These are phyloP conservation scores for Phyllosticta citrichinensis DNA, from an alignment of 2,329 filamentous ascomycete species.

Conservation along the genomic window DNA sequence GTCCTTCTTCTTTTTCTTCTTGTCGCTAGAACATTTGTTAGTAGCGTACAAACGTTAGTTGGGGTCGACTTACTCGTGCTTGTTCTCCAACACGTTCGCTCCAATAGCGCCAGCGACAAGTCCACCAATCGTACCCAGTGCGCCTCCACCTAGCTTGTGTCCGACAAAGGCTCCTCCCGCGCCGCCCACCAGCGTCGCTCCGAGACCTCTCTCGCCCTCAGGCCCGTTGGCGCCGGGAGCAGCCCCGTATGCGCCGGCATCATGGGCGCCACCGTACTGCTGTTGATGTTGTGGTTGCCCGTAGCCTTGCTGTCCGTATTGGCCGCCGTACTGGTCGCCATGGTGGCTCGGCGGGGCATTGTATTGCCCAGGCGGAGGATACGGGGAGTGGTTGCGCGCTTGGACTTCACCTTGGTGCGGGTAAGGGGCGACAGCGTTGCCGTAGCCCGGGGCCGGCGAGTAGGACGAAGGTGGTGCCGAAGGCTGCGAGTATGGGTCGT, in stretches of 20 bases:
- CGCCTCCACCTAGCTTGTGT: constrained; percentile 44
- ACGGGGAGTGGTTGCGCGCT: constrained; percentile 24
- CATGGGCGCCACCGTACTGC: constrained; percentile 18
- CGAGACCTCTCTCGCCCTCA: constrained; percentile 47
- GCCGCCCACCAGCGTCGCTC: constrained; percentile 44
- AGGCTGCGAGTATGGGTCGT: constrained; percentile 17
- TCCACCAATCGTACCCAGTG: constrained; percentile 42
- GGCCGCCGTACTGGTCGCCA: background rate
- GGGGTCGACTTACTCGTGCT: constrained; percentile 27
- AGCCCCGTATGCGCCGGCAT: constrained; percentile 6
- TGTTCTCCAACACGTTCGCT: constrained; percentile 43
- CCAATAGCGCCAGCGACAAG: constrained; percentile 45
- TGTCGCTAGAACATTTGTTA: constrained; percentile 3
- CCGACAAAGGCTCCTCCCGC: constrained; percentile 46
- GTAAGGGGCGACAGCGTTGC: constrained; percentile 5
- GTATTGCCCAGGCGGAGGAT: constrained; percentile 12
- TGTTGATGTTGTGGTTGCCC: constrained; percentile 14
- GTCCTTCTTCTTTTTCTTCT: constrained; percentile 29
- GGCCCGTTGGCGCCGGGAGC: constrained; percentile 19
- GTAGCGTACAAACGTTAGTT: constrained; percentile 8
- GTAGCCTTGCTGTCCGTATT: constrained; percentile 12
- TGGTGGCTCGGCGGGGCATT: background rate
- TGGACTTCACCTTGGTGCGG: background rate
- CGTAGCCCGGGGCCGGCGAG: constrained; percentile 10
- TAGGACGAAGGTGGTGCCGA: constrained; percentile 12